phyloP scores from a whole-genome alignment of 148 eudicot genomes.

The Chenopodium formosanum region DNA sequence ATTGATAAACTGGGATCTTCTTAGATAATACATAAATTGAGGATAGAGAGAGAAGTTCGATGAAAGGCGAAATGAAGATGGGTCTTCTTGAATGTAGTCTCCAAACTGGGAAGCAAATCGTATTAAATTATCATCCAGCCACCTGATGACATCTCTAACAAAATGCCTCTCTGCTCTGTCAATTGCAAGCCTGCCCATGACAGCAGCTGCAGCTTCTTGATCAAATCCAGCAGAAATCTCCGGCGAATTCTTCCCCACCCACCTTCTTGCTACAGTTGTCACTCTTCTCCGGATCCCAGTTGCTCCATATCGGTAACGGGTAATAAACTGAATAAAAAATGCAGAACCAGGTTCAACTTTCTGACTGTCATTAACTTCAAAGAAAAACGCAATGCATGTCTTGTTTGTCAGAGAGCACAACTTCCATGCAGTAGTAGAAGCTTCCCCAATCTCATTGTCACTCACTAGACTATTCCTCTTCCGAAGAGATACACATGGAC shows the following conservation, averaged over 20 bases:
- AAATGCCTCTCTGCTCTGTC: conserved; percentile 53
- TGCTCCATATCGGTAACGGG: conserved; percentile 61
- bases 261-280: conserved; percentile 92
- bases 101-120: conserved; percentile 76
- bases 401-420: conserved; percentile 65
- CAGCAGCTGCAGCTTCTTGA: conserved; percentile 92
- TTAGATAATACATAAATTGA: conserved; percentile 82
- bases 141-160: conserved; percentile 72
- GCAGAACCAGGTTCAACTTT: conserved; percentile 83
- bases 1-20: conserved; percentile 90
- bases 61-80: conserved; percentile 83
- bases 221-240: conserved; percentile 89
- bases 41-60: conserved; percentile 89
- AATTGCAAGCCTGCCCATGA: conserved; percentile 80
- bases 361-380: conserved; percentile 61
- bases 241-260: conserved; percentile 67
- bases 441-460: conserved; percentile 72
- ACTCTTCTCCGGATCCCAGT: conserved; percentile 77
- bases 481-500: conserved; percentile 76
- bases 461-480: conserved; percentile 67
- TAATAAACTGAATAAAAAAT: conserved; percentile 87
- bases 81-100: conserved; percentile 81
- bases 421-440: conserved; percentile 79
- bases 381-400: conserved; percentile 84
- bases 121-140: conserved; percentile 77